Base-by-base conservation (phyloP, 352 stramenopile genomes). In the Pythium folliculosum region DNA sequence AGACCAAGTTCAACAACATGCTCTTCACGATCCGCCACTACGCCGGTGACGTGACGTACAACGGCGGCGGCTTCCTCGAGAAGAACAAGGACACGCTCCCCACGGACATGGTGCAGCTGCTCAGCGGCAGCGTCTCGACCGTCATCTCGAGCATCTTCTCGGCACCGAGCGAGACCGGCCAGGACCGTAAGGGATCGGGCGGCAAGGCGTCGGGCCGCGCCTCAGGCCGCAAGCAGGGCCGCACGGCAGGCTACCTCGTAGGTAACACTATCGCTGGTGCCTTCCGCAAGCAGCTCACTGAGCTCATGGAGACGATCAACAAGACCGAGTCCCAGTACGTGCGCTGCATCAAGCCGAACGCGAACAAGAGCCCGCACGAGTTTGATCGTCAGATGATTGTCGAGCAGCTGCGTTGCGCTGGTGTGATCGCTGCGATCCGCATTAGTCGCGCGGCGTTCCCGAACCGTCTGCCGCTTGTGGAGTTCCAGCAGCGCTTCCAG, bases 311-410 rank as follows among this genome's bases (percentile, higher is more conserved):
- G 62, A 96, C 88, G 30, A 94, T 97, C 62, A 92, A 84, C 72
- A 91, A 91, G 76, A 97, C 88, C n/a, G 80, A 77, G 25, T 90
- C 85, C 13, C 83, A 92, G 71, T 97, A 96, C 63, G 88, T 97
- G 38, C 89, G 90, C 14, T 96, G 88, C 63, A 96, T 97, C 82
- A 97, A 97, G 72, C 90, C 97, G 12, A 97, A 97, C 64, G 81
- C 82, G 21, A 91, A 92, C 80, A 95, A 96, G 75, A 90, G 81
- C 38, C 78, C 86, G 5, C 64, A 73, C 16, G 81, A 92, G 70
- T 96, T 95, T 53, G 82, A 99, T 60, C 81, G 86, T 16, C 58
- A 77, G 32, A 91, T 92, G 86, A 94, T 97, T 69, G 84, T 96
- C 40, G 88, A 96, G 65, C 88, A 97, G 70, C 78, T 97, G 19